Evolutionary conservation across 1,284 basidiomycete genomes (phyloP), one percentile per base, ranked within the genome.

Genomic region (Sanguinoderma infundibulare): DNA sequence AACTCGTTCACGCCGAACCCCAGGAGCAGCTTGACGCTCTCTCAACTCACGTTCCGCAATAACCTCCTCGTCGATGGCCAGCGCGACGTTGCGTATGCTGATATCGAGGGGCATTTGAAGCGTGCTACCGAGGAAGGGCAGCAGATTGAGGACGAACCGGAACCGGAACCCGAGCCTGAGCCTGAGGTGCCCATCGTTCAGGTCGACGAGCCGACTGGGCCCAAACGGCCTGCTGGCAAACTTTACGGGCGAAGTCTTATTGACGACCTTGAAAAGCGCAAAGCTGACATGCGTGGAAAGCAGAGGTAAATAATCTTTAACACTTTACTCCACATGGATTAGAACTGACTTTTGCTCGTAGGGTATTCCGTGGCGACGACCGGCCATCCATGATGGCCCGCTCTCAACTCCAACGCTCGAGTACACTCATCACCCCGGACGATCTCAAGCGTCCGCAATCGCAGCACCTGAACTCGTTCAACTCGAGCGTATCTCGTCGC

Each of bases 371-470:
- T 61, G 91, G 91, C 26, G 91, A 94, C 69, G 81, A 90, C 67
- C 82, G 92, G 55, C 91, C 92, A 15, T 90, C 91, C 8, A 94
- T 94, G 92, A 94, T 94, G 92, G 83, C 85, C 44, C 84, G 92
- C 62, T 77, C 79, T 38, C 77, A 79, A 47, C 74, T 79, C 34
- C 75, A 81, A 57, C 84, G 84, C 22, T 75, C 83, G 24, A 88
- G 82, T 66, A 91, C 92, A 0, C 72, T 93, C 53, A 91, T 94
- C 68, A 90, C 93, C 71, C 88, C 90, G 15, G 78, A 82, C 34
- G 78, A 84, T 2, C 77, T 93, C 46, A 79, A 80, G 57, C 78
- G 80, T 38, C 83, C 85, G 12, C 64, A 69, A 20, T 75, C 80
- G n/a, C 78, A 82, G 53, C 78, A 74, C 40, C 65, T 80, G 66